Conservation (phyloP, 2,329 filamentous ascomycete genomes). For the Aspergillus sp. region DNA sequence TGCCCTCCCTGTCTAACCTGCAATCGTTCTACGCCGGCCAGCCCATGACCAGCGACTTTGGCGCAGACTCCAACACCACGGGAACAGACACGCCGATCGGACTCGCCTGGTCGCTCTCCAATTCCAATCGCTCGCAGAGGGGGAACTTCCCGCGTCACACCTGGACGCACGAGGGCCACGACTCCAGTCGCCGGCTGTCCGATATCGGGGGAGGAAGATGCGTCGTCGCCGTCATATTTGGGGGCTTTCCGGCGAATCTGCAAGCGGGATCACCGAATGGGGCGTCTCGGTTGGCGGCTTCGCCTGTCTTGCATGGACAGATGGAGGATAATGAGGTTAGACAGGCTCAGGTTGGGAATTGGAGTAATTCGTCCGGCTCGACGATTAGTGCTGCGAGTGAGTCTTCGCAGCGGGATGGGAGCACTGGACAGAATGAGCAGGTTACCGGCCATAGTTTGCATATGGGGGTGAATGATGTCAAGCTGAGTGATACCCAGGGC, state of each 20-base stretch:
- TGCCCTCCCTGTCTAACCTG: conserved; percentile 42
- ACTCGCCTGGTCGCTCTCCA: background rate
- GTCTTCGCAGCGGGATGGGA: conserved; percentile 10
- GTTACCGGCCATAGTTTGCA: conserved; percentile 2
- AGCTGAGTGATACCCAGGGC: conserved; percentile 3
- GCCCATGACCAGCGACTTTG: background rate
- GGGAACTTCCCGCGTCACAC: conserved; percentile 28
- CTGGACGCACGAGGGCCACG: conserved; percentile 33
- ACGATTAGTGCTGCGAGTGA: conserved; percentile 29
- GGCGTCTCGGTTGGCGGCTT: too few relatives aligned
- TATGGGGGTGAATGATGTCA: conserved; percentile 2
- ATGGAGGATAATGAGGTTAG: conserved; percentile 50
- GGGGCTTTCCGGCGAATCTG: conserved; percentile 5
- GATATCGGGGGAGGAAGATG: conserved; percentile 44
- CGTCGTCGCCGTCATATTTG: conserved; percentile 19
- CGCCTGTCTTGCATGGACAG: conserved; percentile 40
- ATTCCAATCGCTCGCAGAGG: conserved; percentile 16
- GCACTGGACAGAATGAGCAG: conserved; percentile 2
- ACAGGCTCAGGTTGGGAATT: conserved; percentile 24
- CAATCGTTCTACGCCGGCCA: conserved; percentile 26
- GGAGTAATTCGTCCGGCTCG: conserved; percentile 34
- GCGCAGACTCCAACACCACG: background rate
- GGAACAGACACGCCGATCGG: conserved; percentile 3
- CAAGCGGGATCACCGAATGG: background rate
- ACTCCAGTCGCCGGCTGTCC: conserved; percentile 37